These are phyloP conservation scores for Cercophora samala DNA, from an alignment of 495 filamentous ascomycete genomes.

Conservation along the genomic window DNA sequence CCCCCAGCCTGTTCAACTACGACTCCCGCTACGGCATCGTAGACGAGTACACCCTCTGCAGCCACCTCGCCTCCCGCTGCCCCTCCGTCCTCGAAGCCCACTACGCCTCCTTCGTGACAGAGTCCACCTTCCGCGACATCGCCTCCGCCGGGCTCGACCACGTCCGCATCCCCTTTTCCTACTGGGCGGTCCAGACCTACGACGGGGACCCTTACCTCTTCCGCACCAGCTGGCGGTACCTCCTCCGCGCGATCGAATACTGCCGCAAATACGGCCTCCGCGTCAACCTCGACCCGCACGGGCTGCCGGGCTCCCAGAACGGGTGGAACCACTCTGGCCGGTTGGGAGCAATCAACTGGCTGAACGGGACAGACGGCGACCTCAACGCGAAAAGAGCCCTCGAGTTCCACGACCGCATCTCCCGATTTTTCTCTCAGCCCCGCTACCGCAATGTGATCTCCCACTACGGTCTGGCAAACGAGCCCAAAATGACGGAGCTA, in stretches of 20 bases:
- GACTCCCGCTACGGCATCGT: slow-evolving; percentile 60
- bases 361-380: slow-evolving; percentile 68
- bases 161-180: slow-evolving; percentile 89
- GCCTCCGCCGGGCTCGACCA: slow-evolving; percentile 88
- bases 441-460: slow-evolving; percentile 80
- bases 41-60: slow-evolving; percentile 82
- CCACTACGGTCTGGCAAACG: slow-evolving; percentile 84
- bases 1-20: slow-evolving; percentile 85
- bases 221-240: slow-evolving; percentile 87
- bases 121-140: slow-evolving; percentile 81
- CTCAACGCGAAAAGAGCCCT: slow-evolving; percentile 70
- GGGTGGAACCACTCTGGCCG: slow-evolving; percentile 87
- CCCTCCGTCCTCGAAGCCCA: slow-evolving; percentile 74
- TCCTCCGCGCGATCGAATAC: slow-evolving; percentile 89
- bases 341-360: slow-evolving; percentile 68
- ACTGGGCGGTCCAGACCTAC: slow-evolving; percentile 90
- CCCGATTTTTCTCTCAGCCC: slow-evolving; percentile 79
- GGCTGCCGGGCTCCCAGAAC: slow-evolving; percentile 78
- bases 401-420: slow-evolving; percentile 76
- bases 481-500: slow-evolving; percentile 74
- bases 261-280: slow-evolving; percentile 89
- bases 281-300: slow-evolving; percentile 93
- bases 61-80: slow-evolving; percentile 61
- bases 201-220: slow-evolving; percentile 84
- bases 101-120: slow-evolving; percentile 82